phyloP scores from a whole-genome alignment of 352 stramenopile genomes.

The Phytophthora brassicae region DNA sequence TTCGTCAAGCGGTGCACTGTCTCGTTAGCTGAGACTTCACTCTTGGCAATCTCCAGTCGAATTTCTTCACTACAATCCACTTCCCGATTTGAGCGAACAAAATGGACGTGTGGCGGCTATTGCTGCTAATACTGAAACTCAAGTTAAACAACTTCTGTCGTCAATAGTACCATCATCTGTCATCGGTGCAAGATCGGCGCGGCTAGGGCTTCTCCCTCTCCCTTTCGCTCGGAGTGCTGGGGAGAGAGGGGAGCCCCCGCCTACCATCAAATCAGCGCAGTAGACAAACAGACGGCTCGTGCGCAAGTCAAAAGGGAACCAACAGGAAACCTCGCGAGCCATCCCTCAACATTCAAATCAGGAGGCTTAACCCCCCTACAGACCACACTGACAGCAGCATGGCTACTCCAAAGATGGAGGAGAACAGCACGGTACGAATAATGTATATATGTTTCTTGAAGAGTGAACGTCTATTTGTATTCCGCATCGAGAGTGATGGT shows the following conservation, averaged over 20 bases:
- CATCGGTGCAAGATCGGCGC: background rate
- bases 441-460: too few relatives aligned
- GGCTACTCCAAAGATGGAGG: constrained; percentile 80
- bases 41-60: too few relatives aligned
- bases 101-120: too few relatives aligned
- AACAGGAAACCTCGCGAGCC: background rate
- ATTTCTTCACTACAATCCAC: too few relatives aligned
- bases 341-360: constrained; percentile 13
- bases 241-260: constrained; percentile 14
- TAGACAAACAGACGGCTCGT: constrained; percentile 46
- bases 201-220: constrained; percentile 26
- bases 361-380: background rate
- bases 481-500: constrained; percentile 19
- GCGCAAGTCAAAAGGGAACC: constrained; percentile 28
- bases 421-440: constrained; percentile 71
- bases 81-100: too few relatives aligned
- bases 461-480: constrained; percentile 12
- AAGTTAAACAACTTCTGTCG: background rate
- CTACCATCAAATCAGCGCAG: constrained; percentile 40
- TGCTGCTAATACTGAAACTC: constrained; percentile 9
- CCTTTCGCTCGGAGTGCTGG: constrained; percentile 29
- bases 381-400: constrained; percentile 29
- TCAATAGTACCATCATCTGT: constrained; percentile 18
- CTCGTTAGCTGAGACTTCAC: too few relatives aligned
- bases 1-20: too few relatives aligned